Evolutionary conservation across 2,329 filamentous ascomycete genomes (phyloP).

Genomic region (Xylariaceae sp.): DNA sequence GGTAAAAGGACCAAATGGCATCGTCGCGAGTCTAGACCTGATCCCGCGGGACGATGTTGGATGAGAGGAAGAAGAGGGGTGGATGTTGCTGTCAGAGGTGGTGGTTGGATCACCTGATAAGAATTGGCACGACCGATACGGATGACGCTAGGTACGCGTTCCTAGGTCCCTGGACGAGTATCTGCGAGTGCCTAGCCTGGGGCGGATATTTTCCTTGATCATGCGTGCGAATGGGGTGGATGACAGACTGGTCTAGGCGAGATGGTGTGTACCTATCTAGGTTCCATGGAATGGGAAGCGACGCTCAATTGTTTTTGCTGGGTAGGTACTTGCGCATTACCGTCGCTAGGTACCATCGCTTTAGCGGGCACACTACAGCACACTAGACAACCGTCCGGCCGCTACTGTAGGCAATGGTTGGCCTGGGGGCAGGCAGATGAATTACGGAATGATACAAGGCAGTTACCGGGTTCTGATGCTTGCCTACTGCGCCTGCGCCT

Average conservation of each 20-base stretch:
- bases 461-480: too few species aligned
- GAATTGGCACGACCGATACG: not conserved
- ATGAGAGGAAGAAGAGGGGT: not conserved
- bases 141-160: too few species aligned
- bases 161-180: too few species aligned
- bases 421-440: not conserved
- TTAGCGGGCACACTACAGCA: not conserved
- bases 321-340: not conserved
- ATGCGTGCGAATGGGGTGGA: not conserved
- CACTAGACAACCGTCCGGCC: not conserved
- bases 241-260: not conserved
- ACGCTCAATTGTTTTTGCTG: not conserved
- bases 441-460: too few species aligned
- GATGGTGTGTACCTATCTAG: not conserved
- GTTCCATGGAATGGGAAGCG: not conserved
- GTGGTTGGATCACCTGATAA: not conserved
- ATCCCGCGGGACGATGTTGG: constrained; percentile 3
- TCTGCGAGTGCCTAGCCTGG: too few species aligned
- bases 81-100: not conserved
- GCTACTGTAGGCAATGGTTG: not conserved
- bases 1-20: constrained; percentile 20
- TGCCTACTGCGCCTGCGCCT: too few species aligned
- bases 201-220: too few species aligned
- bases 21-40: constrained; percentile 9
- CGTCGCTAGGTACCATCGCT: not conserved